Conservation (phyloP, 345 rosid genomes). For the Arabis hirsuta region DNA sequence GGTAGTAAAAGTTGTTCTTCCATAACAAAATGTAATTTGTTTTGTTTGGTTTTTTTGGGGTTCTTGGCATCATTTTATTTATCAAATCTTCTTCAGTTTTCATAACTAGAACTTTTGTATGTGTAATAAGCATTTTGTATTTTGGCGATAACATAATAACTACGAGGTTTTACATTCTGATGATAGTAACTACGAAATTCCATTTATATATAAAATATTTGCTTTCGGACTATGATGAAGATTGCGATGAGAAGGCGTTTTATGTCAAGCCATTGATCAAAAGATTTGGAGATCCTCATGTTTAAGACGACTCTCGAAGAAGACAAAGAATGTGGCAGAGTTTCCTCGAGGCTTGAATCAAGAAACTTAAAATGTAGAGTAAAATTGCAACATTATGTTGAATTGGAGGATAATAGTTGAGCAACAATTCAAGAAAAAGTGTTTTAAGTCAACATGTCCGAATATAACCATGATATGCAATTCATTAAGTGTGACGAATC, state of each 20-base stretch:
- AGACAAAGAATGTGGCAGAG: neutral
- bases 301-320: neutral
- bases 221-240: neutral
- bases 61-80: constrained; percentile 35
- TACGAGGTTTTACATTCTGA: neutral
- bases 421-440: neutral
- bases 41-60: constrained; percentile 42
- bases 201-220: neutral
- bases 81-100: constrained; percentile 2
- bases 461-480: neutral
- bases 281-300: neutral
- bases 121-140: constrained; percentile 21
- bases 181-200: too few relatives aligned
- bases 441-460: neutral
- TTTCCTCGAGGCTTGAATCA: constrained; percentile 3
- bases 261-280: neutral
- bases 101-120: constrained; percentile 13
- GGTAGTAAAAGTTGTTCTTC: constrained; percentile 38
- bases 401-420: neutral
- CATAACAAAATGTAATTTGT: constrained; percentile 40
- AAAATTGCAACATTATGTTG: neutral
- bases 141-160: neutral
- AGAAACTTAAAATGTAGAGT: neutral
- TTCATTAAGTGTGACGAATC: too few relatives aligned
- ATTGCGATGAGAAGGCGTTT: neutral